A percentile compares a stretch with the other conserved stretches of the same genome.
phyloP scores from a whole-genome alignment of 306 rosid species.

The Luffa acutangula region DNA sequence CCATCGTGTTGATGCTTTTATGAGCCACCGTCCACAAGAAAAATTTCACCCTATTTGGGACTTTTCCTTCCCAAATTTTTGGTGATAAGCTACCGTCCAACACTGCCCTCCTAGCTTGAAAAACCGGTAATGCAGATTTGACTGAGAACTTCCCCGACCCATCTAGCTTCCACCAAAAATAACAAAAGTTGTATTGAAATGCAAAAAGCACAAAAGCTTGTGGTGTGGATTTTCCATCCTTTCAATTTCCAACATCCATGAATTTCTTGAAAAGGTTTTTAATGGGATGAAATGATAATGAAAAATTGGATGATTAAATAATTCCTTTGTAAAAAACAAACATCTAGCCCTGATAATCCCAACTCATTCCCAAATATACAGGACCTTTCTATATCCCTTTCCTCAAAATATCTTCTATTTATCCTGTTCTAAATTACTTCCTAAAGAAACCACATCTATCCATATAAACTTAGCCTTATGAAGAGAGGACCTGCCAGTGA shows the following conservation, averaged over 20 bases:
- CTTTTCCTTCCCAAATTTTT: too few relatives aligned
- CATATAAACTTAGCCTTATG: background rate
- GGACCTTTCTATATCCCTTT: background rate
- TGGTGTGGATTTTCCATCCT: background rate
- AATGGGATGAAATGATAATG: background rate
- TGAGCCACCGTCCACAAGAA: too few relatives aligned
- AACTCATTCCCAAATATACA: background rate
- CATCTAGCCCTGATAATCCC: background rate
- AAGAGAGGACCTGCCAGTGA: background rate
- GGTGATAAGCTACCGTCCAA: too few relatives aligned
- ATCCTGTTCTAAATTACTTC: background rate
- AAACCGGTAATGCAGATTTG: too few relatives aligned
- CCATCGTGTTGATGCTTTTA: too few relatives aligned
- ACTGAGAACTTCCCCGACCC: too few relatives aligned
- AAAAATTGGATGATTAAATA: background rate
- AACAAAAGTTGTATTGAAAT: background rate
- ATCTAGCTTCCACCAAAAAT: too few relatives aligned
- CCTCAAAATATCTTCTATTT: background rate
- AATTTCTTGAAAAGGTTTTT: background rate
- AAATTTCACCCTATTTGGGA: too few relatives aligned
- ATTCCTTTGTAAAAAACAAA: background rate
- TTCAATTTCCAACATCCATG: background rate
- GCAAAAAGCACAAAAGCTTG: background rate
- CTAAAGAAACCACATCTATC: background rate
- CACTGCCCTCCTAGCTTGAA: too few relatives aligned